A percentile compares a stretch with the other conserved stretches of the same genome.
phyloP scores from a whole-genome alignment of 2,329 filamentous ascomycete species.

The Conoideocrella luteorostrata region DNA sequence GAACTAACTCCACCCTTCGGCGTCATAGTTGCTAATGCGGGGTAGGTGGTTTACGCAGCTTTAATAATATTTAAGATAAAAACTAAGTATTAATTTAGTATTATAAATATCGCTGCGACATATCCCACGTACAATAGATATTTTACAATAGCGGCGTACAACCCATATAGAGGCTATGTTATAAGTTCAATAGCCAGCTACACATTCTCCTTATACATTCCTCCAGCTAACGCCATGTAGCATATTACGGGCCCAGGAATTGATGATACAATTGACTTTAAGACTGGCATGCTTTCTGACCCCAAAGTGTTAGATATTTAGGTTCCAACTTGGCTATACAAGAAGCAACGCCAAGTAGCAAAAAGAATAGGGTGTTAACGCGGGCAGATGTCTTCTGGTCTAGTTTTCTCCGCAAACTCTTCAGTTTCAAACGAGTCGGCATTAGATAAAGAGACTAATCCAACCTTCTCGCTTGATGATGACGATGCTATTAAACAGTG shows the following conservation, averaged over 20 bases:
- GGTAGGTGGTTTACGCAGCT: too few species aligned
- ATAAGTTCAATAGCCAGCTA: too few species aligned
- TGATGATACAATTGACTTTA: conserved; percentile 45
- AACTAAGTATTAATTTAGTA: too few species aligned
- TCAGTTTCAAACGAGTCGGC: conserved; percentile 25
- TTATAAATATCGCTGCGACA: too few species aligned
- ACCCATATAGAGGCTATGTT: conserved; percentile 47
- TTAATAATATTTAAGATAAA: too few species aligned
- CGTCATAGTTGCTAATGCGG: too few species aligned
- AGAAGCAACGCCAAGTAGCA: conserved; percentile 56
- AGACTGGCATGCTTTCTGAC: conserved; percentile 51
- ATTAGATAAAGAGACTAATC: conserved; percentile 24
- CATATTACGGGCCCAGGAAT: conserved; percentile 46
- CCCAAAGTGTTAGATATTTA: conserved; percentile 49
- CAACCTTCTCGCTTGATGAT: conserved; percentile 45
- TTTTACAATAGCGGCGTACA: too few species aligned
- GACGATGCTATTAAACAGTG: conserved; percentile 41
- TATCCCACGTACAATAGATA: too few species aligned
- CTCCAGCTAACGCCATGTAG: too few species aligned
- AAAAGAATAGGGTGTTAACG: conserved; percentile 50
- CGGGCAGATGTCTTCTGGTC: conserved; percentile 36
- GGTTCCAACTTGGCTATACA: conserved; percentile 59
- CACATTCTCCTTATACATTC: too few species aligned
- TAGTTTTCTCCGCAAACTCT: conserved; percentile 35
- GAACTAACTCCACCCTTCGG: too few species aligned